Conservation (phyloP, 805 yeast genomes). For the Isabelozyma pseudorhagii region DNA sequence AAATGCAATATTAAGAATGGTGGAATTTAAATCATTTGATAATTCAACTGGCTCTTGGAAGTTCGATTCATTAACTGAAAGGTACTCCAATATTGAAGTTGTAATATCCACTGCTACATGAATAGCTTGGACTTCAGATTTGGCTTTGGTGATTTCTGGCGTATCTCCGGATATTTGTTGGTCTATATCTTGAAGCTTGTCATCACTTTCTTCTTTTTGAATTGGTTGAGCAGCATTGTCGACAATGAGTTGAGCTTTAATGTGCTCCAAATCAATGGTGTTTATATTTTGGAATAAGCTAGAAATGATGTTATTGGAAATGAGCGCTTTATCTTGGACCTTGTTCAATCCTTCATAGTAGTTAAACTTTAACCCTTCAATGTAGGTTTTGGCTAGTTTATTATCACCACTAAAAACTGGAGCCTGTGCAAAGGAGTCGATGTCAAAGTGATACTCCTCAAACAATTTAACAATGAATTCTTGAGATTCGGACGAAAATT, state of each 20-base stretch:
- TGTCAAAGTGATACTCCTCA: slow-evolving; percentile 10
- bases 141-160: slow-evolving; percentile 42
- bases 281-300: slow-evolving; percentile 19
- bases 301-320: slow-evolving; percentile 17
- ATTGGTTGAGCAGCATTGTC: slow-evolving; percentile 36
- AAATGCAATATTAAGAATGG: slow-evolving; percentile 17
- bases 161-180: slow-evolving; percentile 25
- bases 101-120: slow-evolving; percentile 74
- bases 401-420: slow-evolving; percentile 10
- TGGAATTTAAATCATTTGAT: slow-evolving; percentile 11
- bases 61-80: slow-evolving; percentile 28
- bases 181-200: slow-evolving; percentile 17
- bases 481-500: slow-evolving; percentile 55
- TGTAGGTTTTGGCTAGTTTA: slow-evolving; percentile 29
- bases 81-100: slow-evolving; percentile 67
- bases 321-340: slow-evolving; percentile 14
- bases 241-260: slow-evolving; percentile 20
- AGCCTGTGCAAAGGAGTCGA: slow-evolving; percentile 5
- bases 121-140: slow-evolving; percentile 55
- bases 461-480: slow-evolving; percentile 44
- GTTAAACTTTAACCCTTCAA: slow-evolving; percentile 44
- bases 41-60: slow-evolving; percentile 18
- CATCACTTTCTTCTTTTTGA: slow-evolving; percentile 12
- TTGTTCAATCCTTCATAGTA: slow-evolving; percentile 24
- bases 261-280: slow-evolving; percentile 25